Evolutionary conservation across 257 asterid genomes (phyloP).

Genomic region (Penstemon davidsonii): DNA sequence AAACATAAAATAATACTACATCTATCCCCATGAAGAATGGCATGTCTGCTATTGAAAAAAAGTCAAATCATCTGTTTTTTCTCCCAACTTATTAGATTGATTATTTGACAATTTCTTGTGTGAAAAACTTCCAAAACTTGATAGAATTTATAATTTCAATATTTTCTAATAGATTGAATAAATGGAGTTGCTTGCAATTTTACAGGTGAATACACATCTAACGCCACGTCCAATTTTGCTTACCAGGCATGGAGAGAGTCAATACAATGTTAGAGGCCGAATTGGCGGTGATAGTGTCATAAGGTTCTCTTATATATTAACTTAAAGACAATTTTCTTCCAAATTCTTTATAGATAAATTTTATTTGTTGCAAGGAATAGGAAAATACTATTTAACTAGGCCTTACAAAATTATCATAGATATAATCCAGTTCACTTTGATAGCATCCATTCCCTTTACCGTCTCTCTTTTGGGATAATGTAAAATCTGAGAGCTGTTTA

Average conservation of each 20-base stretch:
- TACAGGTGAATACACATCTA: constrained; percentile 95
- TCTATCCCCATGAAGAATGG: no score
- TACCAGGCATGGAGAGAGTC: constrained; percentile 98
- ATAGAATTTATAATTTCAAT: no score
- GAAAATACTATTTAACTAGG: constrained; percentile 14
- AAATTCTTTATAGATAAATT: constrained; percentile 1
- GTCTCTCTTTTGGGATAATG: not conserved
- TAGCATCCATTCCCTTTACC: not conserved
- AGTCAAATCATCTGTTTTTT: no score
- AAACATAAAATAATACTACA: no score
- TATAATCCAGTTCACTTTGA: no score
- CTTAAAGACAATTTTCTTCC: constrained; percentile 18
- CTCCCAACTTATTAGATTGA: no score
- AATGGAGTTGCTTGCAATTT: constrained; percentile 6
- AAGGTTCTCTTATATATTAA: constrained; percentile 50
- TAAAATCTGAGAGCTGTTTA: constrained; percentile 11
- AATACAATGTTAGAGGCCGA: constrained; percentile 89
- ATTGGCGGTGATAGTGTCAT: constrained; percentile 94
- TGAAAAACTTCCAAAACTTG: no score
- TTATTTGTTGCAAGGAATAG: constrained; percentile 9
- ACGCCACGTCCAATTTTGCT: constrained; percentile 98
- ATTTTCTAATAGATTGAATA: no score
- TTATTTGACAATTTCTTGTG: no score
- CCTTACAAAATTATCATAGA: no score
- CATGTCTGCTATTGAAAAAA: no score